These are phyloP conservation scores for Heliophila coronopifolia DNA, from an alignment of 441 rosid genomes.

Conservation along the genomic window DNA sequence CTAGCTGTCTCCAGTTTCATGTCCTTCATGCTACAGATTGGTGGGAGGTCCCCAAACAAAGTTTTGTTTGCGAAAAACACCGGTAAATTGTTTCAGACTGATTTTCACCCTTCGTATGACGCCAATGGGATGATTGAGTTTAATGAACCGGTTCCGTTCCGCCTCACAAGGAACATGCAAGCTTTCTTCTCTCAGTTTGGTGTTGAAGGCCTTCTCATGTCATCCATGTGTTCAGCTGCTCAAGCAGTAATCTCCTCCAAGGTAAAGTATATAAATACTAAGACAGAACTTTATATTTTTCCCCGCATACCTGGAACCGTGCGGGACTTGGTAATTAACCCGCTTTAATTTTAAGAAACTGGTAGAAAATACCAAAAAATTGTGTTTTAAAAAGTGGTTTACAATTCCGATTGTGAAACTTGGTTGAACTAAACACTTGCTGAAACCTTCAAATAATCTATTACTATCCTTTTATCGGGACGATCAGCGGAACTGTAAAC, in stretches of 20 bases:
- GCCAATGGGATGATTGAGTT: slow-evolving; percentile 89
- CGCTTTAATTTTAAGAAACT: no score
- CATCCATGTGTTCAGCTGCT: slow-evolving; percentile 86
- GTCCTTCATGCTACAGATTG: slow-evolving; percentile 97
- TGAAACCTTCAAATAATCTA: no score
- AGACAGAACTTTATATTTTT: no score
- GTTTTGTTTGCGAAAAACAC: slow-evolving; percentile 96
- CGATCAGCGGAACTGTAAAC: no score
- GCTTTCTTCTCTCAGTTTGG: slow-evolving; percentile 93
- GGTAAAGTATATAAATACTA: no score
- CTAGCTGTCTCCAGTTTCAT: slow-evolving; percentile 96
- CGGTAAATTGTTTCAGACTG: slow-evolving; percentile 92
- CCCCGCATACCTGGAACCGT: no score
- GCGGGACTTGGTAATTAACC: no score
- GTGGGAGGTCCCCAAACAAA: slow-evolving; percentile 97
- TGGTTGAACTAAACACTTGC: no score
- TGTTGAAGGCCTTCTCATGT: slow-evolving; percentile 93
- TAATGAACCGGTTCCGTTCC: slow-evolving; percentile 91
- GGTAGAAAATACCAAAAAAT: no score
- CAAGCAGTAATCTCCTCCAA: slow-evolving; percentile 91
- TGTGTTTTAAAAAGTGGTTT: no score
- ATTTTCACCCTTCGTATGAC: slow-evolving; percentile 97
- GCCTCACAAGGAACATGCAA: slow-evolving; percentile 95
- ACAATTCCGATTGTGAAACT: no score
- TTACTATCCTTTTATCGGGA: no score